These are phyloP conservation scores for Handroanthus guayacan DNA, from an alignment of 257 asterid genomes.

Conservation along the genomic window DNA sequence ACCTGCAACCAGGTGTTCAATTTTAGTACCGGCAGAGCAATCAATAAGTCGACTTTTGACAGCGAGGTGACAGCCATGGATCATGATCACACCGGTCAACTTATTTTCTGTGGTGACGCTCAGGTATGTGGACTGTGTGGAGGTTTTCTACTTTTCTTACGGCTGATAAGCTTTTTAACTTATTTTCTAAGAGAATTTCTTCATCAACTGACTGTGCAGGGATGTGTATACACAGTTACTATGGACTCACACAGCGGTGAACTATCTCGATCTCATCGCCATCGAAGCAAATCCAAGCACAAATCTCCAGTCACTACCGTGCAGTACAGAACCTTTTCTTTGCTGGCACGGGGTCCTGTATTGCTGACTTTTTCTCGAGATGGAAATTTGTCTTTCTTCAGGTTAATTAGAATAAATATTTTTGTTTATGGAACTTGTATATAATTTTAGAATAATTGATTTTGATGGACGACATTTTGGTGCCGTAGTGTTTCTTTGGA, in stretches of 20 bases:
- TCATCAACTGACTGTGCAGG: conserved; percentile 61
- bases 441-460: conserved; percentile 20
- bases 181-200: conserved; percentile 28
- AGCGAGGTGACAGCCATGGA: conserved; percentile 98
- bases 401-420: conserved; percentile 54
- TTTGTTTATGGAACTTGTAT: conserved; percentile 3
- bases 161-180: conserved; percentile 23
- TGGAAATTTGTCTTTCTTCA: conserved; percentile 93
- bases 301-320: conserved; percentile 86
- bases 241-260: conserved; percentile 84
- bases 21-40: conserved; percentile 93
- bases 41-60: conserved; percentile 65
- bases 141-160: conserved; percentile 16
- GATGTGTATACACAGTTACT: conserved; percentile 75
- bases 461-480: conserved; percentile 31
- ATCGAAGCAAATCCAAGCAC: conserved; percentile 67
- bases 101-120: conserved; percentile 92
- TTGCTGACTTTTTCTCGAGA: conserved; percentile 79
- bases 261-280: conserved; percentile 83
- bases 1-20: conserved; percentile 77
- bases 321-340: conserved; percentile 88
- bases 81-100: conserved; percentile 96
- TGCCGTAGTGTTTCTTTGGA: conserved; percentile 77
- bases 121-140: conserved; percentile 60
- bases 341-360: conserved; percentile 95